Evolutionary conservation across 2,329 filamentous ascomycete genomes (phyloP).

Genomic region (Trichoderma hamatum): DNA sequence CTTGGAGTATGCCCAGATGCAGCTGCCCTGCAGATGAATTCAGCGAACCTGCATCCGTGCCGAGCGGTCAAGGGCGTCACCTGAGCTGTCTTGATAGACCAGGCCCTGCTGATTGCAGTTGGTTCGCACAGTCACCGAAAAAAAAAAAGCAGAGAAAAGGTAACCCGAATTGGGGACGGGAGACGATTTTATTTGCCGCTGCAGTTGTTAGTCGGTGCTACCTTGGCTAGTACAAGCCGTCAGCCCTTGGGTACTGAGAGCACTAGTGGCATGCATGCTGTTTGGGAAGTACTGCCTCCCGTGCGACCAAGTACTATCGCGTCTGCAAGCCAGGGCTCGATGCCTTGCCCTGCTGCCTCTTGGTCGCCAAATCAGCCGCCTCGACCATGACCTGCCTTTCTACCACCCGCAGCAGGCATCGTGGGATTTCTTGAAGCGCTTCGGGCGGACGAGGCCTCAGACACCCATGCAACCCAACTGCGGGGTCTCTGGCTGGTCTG

Average conservation of each 20-base stretch:
- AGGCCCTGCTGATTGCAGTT: background rate
- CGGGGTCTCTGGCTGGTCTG: slow-evolving; percentile 21
- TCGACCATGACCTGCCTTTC: slow-evolving; percentile 14
- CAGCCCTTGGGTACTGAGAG: background rate
- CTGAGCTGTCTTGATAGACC: slow-evolving; percentile 23
- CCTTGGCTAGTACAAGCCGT: background rate
- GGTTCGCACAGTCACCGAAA: slow-evolving; percentile 2
- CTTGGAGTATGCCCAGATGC: slow-evolving; percentile 20
- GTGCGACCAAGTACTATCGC: background rate
- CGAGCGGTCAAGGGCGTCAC: slow-evolving; percentile 26
- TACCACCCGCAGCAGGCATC: slow-evolving; percentile 13
- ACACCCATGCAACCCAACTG: slow-evolving; percentile 28
- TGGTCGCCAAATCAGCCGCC: background rate
- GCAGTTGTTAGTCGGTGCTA: background rate
- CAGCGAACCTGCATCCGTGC: slow-evolving; percentile 14
- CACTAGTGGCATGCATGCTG: background rate
- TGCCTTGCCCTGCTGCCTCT: background rate
- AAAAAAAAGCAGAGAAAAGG: background rate
- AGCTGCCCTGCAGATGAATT: slow-evolving; percentile 7
- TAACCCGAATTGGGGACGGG: background rate
- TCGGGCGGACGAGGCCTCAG: slow-evolving; percentile 22
- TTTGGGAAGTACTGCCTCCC: background rate
- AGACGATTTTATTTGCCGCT: slow-evolving; percentile 15
- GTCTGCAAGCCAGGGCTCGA: background rate
- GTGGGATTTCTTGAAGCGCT: slow-evolving; percentile 19